Conservation (phyloP, 2,329 filamentous ascomycete genomes). For the Amphichorda felina region DNA sequence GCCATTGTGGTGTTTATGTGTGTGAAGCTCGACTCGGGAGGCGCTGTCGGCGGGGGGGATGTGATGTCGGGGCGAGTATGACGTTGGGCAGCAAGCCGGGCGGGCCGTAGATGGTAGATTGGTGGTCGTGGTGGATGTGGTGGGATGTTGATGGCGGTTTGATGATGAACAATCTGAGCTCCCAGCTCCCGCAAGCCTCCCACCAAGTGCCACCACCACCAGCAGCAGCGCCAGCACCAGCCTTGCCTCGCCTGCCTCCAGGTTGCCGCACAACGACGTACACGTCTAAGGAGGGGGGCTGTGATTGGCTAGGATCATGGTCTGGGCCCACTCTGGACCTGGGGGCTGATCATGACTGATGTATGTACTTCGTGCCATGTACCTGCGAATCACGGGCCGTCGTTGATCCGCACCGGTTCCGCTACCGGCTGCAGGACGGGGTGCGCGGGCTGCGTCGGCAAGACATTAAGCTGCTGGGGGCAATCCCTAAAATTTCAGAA, state of each 20-base stretch:
- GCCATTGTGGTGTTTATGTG: slow-evolving; percentile 30
- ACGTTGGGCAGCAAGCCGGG: background rate
- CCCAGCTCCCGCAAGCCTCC: background rate
- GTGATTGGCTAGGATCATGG: background rate
- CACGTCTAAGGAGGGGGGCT: background rate
- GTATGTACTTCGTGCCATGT: too few relatives aligned
- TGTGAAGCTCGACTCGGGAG: background rate
- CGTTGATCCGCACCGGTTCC: background rate
- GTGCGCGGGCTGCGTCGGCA: slow-evolving; percentile 1
- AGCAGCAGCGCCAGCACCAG: background rate
- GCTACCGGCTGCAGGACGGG: background rate
- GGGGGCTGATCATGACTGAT: too few relatives aligned
- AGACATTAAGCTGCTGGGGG: background rate
- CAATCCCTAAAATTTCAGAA: slow-evolving; percentile 3
- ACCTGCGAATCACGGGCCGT: too few relatives aligned
- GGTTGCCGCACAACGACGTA: slow-evolving; percentile 5
- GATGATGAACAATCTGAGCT: slow-evolving; percentile 4
- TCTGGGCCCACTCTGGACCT: background rate
- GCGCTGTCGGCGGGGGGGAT: too few relatives aligned
- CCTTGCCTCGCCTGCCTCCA: background rate
- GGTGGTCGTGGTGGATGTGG: slow-evolving; percentile 8
- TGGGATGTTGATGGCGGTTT: slow-evolving; percentile 4
- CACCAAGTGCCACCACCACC: background rate
- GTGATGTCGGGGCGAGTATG: background rate
- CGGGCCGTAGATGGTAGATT: slow-evolving; percentile 3